Evolutionary conservation across 495 filamentous ascomycete genomes (phyloP).

Genomic region (Aspergillus bertholletiae): DNA sequence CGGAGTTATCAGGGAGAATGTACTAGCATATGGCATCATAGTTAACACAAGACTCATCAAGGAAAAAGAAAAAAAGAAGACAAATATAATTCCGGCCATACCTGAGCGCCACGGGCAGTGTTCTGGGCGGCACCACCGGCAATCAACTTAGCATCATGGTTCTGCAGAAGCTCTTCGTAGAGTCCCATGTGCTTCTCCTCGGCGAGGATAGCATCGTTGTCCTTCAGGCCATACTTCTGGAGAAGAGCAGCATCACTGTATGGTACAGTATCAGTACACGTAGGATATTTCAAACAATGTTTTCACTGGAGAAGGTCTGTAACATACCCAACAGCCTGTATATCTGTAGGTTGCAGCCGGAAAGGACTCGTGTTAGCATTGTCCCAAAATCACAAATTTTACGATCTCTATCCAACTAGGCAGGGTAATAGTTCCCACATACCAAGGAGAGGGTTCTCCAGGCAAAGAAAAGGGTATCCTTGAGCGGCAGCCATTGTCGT

Average conservation of each 20-base stretch:
- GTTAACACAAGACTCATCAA: neutral
- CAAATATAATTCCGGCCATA: conserved; percentile 20
- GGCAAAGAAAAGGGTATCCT: conserved; percentile 79
- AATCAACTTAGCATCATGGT: conserved; percentile 87
- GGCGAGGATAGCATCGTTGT: conserved; percentile 96
- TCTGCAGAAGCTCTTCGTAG: conserved; percentile 87
- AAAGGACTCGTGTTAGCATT: conserved; percentile 2
- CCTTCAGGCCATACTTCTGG: conserved; percentile 87
- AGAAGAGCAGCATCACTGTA: conserved; percentile 66
- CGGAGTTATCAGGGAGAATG: conserved; percentile 79
- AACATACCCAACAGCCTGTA: conserved; percentile 76
- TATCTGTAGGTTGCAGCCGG: conserved; percentile 56
- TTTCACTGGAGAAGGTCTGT: neutral
- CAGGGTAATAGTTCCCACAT: conserved; percentile 27
- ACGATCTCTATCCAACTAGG: neutral
- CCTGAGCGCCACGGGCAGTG: conserved; percentile 89
- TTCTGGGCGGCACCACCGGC: conserved; percentile 98
- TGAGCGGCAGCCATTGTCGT: conserved; percentile 61
- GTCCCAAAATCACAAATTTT: neutral
- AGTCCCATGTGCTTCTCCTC: conserved; percentile 83
- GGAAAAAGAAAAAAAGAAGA: neutral
- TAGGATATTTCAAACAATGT: neutral
- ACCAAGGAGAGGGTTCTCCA: conserved; percentile 97
- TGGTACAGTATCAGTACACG: conserved; percentile 1
- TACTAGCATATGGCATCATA: conserved; percentile 52